Evolutionary conservation across 768 basidiomycete genomes (phyloP), one percentile per base, ranked within the genome.

Genomic region (Fistulinella prunicolor): DNA sequence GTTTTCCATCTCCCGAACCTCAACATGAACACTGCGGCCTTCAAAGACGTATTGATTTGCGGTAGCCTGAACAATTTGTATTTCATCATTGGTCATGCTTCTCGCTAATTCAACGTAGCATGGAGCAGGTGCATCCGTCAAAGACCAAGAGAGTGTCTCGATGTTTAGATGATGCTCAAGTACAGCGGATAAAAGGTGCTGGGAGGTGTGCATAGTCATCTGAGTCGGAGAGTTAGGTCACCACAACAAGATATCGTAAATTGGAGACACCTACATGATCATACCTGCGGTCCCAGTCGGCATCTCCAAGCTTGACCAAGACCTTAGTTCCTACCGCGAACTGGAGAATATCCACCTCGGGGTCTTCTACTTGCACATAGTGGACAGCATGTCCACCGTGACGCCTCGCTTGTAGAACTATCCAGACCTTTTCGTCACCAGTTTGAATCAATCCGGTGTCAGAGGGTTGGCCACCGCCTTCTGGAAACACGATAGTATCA

Each of bases 121-220:
- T 0, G 86, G 85, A 6, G 74, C 65, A 7, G 90, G 86, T 54
- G 73, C 80, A 16, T 73, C 68, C 0, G 85, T 83, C 47, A 91
- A 72, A n/a, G 86, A 86, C 89, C 90, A 92, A 2, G 85, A 85
- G 19, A 90, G 74, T 3, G 90, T 92, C 7, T 81, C 80, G 22
- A 90, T 71, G 26, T 78, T 65, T 32, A 88, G 72, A 4, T 68
- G 70, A 20, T 74, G 72, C 58, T 91, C 87, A 5, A 92, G 73
- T n/a, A 90, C 73, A 1, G 89, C 87, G 13, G 89, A 90, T 20
- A 92, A 77, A 37, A 90, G 73, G 53, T 91, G 90, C 59, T 92
- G 90, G 0, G 85, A 85, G 1, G 89, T 90, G 64, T 93, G 89
- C 79, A 89, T 81, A 14, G 82, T 79, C 85, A 88, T 88, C 85